phyloP scores from a whole-genome alignment of 768 basidiomycete species.

The Amanita rimosa region DNA sequence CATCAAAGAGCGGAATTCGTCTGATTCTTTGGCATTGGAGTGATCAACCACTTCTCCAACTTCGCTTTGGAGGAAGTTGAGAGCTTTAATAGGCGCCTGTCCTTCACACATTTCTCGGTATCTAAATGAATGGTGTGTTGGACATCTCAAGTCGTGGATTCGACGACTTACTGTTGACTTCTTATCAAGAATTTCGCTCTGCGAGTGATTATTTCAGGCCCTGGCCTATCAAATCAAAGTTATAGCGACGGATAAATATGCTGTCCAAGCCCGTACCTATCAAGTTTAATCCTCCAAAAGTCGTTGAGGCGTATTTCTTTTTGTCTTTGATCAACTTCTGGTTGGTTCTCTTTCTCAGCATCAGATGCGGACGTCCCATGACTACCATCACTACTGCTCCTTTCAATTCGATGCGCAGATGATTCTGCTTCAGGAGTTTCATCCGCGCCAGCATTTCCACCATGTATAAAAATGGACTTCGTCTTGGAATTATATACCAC shows the following conservation, averaged over 20 bases:
- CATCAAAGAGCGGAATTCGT: slow-evolving; percentile 53
- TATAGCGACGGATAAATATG: neutral
- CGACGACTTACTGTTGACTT: slow-evolving; percentile 51
- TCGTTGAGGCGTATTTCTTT: slow-evolving; percentile 53
- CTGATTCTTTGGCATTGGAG: slow-evolving; percentile 45
- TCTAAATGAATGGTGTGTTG: slow-evolving; percentile 22
- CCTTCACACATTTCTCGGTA: slow-evolving; percentile 79
- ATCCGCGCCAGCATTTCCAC: slow-evolving; percentile 54
- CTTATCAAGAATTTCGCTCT: slow-evolving; percentile 54
- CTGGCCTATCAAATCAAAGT: slow-evolving; percentile 33
- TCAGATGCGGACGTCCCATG: slow-evolving; percentile 8
- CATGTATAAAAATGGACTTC: slow-evolving; percentile 56
- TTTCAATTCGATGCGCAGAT: neutral
- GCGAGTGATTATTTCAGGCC: slow-evolving; percentile 50
- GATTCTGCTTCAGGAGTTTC: slow-evolving; percentile 5
- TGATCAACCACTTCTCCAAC: slow-evolving; percentile 69
- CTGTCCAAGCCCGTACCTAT: slow-evolving; percentile 34
- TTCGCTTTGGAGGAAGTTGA: slow-evolving; percentile 59
- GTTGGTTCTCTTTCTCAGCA: slow-evolving; percentile 7
- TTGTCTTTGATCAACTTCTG: slow-evolving; percentile 6
- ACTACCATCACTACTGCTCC: slow-evolving; percentile 4
- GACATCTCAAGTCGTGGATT: neutral
- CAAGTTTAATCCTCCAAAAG: slow-evolving; percentile 66
- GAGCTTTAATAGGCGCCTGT: slow-evolving; percentile 45
- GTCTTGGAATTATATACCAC: slow-evolving; percentile 57